These are phyloP conservation scores for Solanum habrochaites DNA, from an alignment of 257 asterid species.

Conservation along the genomic window DNA sequence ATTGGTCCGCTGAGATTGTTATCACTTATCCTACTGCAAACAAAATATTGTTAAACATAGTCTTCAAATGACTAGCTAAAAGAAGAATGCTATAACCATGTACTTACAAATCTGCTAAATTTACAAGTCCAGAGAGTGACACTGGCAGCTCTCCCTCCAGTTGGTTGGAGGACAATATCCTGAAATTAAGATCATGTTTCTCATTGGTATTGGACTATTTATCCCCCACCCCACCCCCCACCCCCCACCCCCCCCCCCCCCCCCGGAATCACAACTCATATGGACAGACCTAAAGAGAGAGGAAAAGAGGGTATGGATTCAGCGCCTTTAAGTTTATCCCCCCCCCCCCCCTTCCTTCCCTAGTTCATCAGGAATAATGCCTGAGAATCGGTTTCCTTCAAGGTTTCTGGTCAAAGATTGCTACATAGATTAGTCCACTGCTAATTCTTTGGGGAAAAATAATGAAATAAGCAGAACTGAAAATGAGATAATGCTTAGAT, in stretches of 20 bases:
- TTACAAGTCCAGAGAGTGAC: conserved; percentile 44
- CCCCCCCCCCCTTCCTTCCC: no score
- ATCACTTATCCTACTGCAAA: conserved; percentile 77
- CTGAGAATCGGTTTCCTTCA: conserved; percentile 73
- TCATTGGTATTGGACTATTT: not conserved
- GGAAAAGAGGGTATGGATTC: conserved; percentile 37
- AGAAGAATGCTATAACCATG: not conserved
- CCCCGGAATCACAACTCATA: not conserved
- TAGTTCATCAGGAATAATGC: conserved; percentile 54
- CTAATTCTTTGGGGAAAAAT: not conserved
- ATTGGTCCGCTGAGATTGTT: conserved; percentile 68
- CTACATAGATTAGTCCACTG: not conserved
- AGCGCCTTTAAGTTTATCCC: conserved; percentile 38
- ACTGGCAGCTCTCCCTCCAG: conserved; percentile 54
- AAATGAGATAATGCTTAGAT: not conserved
- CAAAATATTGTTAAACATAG: not conserved
- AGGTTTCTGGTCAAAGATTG: conserved; percentile 43
- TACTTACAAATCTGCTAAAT: conserved; percentile 66
- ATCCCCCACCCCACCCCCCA: not conserved
- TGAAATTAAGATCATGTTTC: conserved; percentile 22
- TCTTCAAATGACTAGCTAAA: not conserved
- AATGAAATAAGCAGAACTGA: not conserved
- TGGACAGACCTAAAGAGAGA: not conserved
- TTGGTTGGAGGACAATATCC: conserved; percentile 81
- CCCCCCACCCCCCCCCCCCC: not conserved